phyloP scores from a whole-genome alignment of 75 land plant species.

The Adiantum capillusveneris region DNA sequence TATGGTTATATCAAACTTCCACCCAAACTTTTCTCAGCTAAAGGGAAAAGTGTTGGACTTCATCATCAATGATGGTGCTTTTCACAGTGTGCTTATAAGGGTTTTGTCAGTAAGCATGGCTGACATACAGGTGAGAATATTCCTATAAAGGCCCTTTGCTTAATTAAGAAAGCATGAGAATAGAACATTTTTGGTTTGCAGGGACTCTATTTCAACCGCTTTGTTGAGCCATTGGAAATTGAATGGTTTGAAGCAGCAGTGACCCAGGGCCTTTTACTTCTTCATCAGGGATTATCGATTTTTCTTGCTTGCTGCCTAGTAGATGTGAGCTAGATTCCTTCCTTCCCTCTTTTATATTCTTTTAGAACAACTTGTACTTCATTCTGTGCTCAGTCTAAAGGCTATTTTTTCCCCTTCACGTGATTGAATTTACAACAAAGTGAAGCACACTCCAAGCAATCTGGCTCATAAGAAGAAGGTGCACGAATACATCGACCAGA shows the following conservation, averaged over 20 bases:
- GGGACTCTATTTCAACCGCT: slow-evolving; percentile 21
- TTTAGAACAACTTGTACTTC: too few species aligned
- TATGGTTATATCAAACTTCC: slow-evolving; percentile 5
- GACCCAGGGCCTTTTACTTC: slow-evolving; percentile 5
- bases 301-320: too few species aligned
- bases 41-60: slow-evolving; percentile 13
- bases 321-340: too few species aligned
- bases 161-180: neutral
- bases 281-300: neutral
- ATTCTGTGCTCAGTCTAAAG: too few species aligned
- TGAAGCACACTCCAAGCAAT: too few species aligned
- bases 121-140: slow-evolving; percentile 13
- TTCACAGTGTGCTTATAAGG: slow-evolving; percentile 18
- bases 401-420: too few species aligned
- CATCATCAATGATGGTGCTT: slow-evolving; percentile 17
- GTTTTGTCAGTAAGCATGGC: slow-evolving; percentile 12
- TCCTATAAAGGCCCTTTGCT: neutral
- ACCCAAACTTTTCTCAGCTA: slow-evolving; percentile 5
- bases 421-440: too few species aligned
- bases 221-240: slow-evolving; percentile 17
- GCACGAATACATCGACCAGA: too few species aligned
- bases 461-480: too few species aligned
- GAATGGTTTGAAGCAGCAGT: slow-evolving; percentile 23
- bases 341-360: too few species aligned
- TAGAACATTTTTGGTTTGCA: neutral